Percentiles rank a stretch among this genome's conserved stretches.
Evolutionary conservation across 257 asterid species (phyloP).

Genomic region (Scutellaria barbata): DNA sequence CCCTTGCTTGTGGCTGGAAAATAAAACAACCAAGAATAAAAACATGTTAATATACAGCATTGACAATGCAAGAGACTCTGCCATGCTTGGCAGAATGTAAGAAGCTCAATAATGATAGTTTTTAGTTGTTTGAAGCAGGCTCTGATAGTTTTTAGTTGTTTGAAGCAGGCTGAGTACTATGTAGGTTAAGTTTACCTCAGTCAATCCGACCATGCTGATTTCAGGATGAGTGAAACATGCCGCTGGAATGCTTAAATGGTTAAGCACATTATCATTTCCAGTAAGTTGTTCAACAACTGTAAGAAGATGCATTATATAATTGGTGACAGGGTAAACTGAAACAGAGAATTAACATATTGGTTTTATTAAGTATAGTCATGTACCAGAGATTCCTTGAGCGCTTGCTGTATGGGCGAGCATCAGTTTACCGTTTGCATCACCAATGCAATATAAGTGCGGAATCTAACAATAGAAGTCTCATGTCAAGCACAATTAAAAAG

Average conservation of each 20-base stretch:
- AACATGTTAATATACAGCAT: neutral
- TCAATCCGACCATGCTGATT: constrained; percentile 89
- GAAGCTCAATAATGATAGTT: neutral
- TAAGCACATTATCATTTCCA: constrained; percentile 78
- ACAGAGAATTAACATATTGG: neutral
- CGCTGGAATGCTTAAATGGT: constrained; percentile 85
- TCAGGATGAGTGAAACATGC: constrained; percentile 95
- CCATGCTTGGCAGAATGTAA: no score
- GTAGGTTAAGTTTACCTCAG: constrained; percentile 60
- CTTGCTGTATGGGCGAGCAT: constrained; percentile 98
- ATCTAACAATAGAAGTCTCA: constrained; percentile 48
- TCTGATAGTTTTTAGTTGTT: no score
- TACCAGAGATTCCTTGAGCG: constrained; percentile 80
- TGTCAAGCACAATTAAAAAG: constrained; percentile 27
- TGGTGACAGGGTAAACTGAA: neutral
- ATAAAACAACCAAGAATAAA: constrained; percentile 7
- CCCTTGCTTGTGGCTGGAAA: constrained; percentile 88
- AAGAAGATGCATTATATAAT: neutral
- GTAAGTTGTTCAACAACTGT: constrained; percentile 80
- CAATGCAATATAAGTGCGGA: constrained; percentile 87
- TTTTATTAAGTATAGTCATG: constrained; percentile 13
- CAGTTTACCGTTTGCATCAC: constrained; percentile 96
- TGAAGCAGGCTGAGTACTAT: no score
- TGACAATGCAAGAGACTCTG: neutral
- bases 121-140: no score